Conservation (phyloP, 495 filamentous ascomycete species). For the Penicillium cataractarum region DNA sequence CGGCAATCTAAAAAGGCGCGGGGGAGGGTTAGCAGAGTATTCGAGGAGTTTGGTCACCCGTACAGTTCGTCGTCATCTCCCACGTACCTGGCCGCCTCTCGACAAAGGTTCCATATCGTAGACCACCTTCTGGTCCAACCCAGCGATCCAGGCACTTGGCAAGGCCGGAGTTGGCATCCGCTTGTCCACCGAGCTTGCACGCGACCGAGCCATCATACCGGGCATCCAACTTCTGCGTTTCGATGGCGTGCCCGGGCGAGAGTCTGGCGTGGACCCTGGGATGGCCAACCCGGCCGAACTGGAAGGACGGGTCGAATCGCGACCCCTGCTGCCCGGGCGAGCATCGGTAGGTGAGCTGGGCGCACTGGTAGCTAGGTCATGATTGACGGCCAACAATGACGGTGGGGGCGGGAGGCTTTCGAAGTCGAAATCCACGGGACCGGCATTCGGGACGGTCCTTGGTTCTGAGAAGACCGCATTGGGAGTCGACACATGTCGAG, state of each 20-base stretch:
- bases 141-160: conserved; percentile 65
- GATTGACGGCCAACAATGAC: conserved; percentile 47
- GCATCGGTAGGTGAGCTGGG: conserved; percentile 37
- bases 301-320: conserved; percentile 41
- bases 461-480: conserved; percentile 35
- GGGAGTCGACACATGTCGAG: conserved; percentile 44
- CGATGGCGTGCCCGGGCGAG: conserved; percentile 45
- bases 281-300: conserved; percentile 44
- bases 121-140: conserved; percentile 56
- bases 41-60: neutral
- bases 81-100: conserved; percentile 61
- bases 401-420: conserved; percentile 48
- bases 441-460: conserved; percentile 31
- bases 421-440: conserved; percentile 37
- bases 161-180: conserved; percentile 18
- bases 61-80: neutral
- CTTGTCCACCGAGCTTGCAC: conserved; percentile 42
- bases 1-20: conserved; percentile 65
- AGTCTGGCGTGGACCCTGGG: conserved; percentile 41
- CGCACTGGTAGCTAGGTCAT: conserved; percentile 43
- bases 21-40: neutral
- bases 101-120: conserved; percentile 63
- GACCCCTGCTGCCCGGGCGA: conserved; percentile 46
- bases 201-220: conserved; percentile 51
- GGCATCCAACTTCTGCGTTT: conserved; percentile 61